phyloP scores from a whole-genome alignment of 2,329 filamentous ascomycete genomes.

The Escovopsis weberi region DNA sequence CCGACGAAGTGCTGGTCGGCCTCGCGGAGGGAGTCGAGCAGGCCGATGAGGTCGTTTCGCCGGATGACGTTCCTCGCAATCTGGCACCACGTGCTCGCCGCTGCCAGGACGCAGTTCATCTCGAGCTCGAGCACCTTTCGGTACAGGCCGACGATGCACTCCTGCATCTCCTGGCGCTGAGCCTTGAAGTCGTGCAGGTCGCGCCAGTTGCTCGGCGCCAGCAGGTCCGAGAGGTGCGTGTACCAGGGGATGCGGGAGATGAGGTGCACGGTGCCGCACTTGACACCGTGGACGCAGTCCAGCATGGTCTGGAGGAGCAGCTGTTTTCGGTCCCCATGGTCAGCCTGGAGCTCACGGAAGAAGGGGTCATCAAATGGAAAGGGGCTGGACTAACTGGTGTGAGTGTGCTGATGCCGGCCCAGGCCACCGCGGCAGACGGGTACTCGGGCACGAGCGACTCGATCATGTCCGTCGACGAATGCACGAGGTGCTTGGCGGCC shows the following conservation, averaged over 20 bases:
- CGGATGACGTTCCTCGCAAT: conserved; percentile 22
- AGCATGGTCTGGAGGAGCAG: conserved; percentile 22
- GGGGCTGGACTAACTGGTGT: conserved; percentile 17
- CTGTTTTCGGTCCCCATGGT: conserved; percentile 7
- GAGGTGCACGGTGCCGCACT: conserved; percentile 17
- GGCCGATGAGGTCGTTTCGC: conserved; percentile 16
- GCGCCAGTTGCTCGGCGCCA: conserved; percentile 12
- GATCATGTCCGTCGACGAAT: conserved; percentile 14
- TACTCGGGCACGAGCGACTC: conserved; percentile 13
- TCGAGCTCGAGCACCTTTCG: conserved; percentile 22
- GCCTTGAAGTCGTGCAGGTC: conserved; percentile 11
- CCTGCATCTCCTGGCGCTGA: conserved; percentile 9
- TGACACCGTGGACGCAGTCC: conserved; percentile 14
- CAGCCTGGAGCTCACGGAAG: background rate
- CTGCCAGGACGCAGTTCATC: conserved; percentile 25
- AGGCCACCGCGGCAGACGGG: conserved; percentile 18
- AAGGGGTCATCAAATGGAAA: background rate
- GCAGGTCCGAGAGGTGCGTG: conserved; percentile 17
- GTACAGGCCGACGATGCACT: conserved; percentile 15
- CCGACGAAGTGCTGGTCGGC: conserved; percentile 13
- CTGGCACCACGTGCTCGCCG: conserved; percentile 22
- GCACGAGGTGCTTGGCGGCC: conserved; percentile 14
- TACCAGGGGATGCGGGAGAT: conserved; percentile 20
- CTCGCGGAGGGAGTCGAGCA: conserved; percentile 14
- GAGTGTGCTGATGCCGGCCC: conserved; percentile 22